Evolutionary conservation across 2,329 filamentous ascomycete genomes (phyloP).

Genomic region (Stachybotrys chlorohalonatus): DNA sequence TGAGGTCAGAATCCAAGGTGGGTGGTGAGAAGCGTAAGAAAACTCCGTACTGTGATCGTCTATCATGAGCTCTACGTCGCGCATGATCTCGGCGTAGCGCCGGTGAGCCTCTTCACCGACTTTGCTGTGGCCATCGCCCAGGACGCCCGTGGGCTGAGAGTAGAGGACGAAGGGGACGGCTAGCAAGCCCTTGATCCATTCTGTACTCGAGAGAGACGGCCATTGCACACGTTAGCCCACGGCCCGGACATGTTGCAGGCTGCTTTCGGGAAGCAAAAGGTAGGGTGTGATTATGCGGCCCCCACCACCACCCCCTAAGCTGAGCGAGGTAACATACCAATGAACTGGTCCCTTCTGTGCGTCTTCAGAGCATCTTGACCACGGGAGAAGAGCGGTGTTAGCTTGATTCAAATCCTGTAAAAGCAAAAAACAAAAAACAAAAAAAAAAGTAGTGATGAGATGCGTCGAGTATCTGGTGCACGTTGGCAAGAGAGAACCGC

Average conservation of each 20-base stretch:
- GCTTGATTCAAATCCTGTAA: background rate
- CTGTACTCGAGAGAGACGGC: slow-evolving; percentile 24
- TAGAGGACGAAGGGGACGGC: slow-evolving; percentile 95
- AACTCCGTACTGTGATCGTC: slow-evolving; percentile 69
- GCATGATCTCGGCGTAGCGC: slow-evolving; percentile 91
- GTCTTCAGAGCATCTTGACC: slow-evolving; percentile 60
- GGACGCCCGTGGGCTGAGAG: slow-evolving; percentile 84
- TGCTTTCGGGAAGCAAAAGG: background rate
- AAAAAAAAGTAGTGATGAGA: too few relatives aligned
- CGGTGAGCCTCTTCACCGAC: slow-evolving; percentile 76
- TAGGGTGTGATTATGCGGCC: too few relatives aligned
- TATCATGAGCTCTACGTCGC: slow-evolving; percentile 84
- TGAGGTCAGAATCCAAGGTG: background rate
- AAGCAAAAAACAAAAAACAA: too few relatives aligned
- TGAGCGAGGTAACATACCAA: slow-evolving; percentile 41
- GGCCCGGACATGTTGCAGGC: background rate
- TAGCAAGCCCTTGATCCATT: slow-evolving; percentile 94
- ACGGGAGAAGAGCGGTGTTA: background rate
- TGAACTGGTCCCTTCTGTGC: slow-evolving; percentile 84
- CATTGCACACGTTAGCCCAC: too few relatives aligned
- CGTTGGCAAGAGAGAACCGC: too few relatives aligned
- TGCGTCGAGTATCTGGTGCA: too few relatives aligned
- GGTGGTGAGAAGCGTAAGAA: background rate
- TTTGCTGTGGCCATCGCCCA: slow-evolving; percentile 57
- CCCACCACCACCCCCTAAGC: too few relatives aligned